These are phyloP conservation scores for Penicillium bialowiezense DNA, from an alignment of 495 filamentous ascomycete species.

Conservation along the genomic window DNA sequence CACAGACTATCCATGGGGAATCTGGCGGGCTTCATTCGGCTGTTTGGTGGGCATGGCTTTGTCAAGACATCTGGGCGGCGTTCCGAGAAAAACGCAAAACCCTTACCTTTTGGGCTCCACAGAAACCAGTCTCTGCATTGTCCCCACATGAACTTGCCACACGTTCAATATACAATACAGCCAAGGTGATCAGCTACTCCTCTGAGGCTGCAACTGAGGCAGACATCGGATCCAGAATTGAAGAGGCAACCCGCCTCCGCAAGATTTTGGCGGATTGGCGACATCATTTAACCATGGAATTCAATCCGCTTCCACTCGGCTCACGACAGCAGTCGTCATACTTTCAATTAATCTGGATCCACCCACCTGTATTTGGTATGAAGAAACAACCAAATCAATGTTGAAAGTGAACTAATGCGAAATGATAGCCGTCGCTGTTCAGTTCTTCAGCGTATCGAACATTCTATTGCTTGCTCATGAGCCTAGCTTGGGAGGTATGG, in stretches of 20 bases:
- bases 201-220: conserved; percentile 1
- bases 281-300: conserved; percentile 22
- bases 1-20: conserved; percentile 24
- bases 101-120: conserved; percentile 23
- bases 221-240: conserved; percentile 7
- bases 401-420: no score
- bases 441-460: conserved; percentile 16
- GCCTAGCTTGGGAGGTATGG: conserved; percentile 18
- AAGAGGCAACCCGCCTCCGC: conserved; percentile 12
- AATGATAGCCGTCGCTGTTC: conserved; percentile 17
- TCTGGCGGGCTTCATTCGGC: conserved; percentile 26
- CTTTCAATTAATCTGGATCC: conserved; percentile 19
- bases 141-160: conserved; percentile 9
- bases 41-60: conserved; percentile 32
- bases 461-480: conserved; percentile 20
- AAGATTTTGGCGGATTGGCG: conserved; percentile 23
- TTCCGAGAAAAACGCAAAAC: conserved; percentile 28
- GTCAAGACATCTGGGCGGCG: conserved; percentile 30
- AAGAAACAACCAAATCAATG: background rate
- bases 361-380: conserved; percentile 22
- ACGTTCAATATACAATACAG: conserved; percentile 12
- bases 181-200: conserved; percentile 17
- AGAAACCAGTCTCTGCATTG: conserved; percentile 15
- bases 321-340: background rate
- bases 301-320: conserved; percentile 16